A percentile compares a stretch with the other conserved stretches of the same genome.
Conservation (phyloP, 768 basidiomycete genomes). For the Hygrocybe punicea region DNA sequence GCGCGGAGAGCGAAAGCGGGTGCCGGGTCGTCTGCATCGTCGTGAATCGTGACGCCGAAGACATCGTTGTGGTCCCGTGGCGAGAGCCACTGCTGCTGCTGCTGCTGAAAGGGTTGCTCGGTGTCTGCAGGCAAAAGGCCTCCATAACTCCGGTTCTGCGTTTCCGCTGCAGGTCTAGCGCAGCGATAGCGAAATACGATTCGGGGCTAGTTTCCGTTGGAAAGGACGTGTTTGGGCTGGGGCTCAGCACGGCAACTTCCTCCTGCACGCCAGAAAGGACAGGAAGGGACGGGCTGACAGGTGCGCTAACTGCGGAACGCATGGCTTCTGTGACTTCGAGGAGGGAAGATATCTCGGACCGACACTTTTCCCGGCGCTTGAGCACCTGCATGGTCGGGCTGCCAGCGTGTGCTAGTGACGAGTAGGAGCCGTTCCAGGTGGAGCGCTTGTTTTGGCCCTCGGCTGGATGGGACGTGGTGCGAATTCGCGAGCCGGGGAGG, state of each 20-base stretch:
- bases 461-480: conserved; percentile 25
- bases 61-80: conserved; percentile 24
- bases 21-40: conserved; percentile 62
- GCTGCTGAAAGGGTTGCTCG: conserved; percentile 21
- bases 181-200: conserved; percentile 56
- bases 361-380: conserved; percentile 49
- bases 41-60: conserved; percentile 61
- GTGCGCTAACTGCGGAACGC: conserved; percentile 41
- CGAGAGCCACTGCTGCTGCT: conserved; percentile 32
- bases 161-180: conserved; percentile 57
- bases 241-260: conserved; percentile 33
- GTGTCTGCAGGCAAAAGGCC: conserved; percentile 41
- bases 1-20: conserved; percentile 61
- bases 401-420: conserved; percentile 46
- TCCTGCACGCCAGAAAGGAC: conserved; percentile 20
- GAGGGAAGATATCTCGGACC: conserved; percentile 52
- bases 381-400: conserved; percentile 44
- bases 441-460: conserved; percentile 50
- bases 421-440: conserved; percentile 74
- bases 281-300: conserved; percentile 29
- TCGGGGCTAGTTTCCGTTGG: conserved; percentile 14
- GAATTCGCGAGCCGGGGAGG: conserved; percentile 32
- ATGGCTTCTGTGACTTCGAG: conserved; percentile 30
- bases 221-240: background rate
- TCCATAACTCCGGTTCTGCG: conserved; percentile 51